Conservation (phyloP, 129 eudicot species). For the Artemisia annua region DNA sequence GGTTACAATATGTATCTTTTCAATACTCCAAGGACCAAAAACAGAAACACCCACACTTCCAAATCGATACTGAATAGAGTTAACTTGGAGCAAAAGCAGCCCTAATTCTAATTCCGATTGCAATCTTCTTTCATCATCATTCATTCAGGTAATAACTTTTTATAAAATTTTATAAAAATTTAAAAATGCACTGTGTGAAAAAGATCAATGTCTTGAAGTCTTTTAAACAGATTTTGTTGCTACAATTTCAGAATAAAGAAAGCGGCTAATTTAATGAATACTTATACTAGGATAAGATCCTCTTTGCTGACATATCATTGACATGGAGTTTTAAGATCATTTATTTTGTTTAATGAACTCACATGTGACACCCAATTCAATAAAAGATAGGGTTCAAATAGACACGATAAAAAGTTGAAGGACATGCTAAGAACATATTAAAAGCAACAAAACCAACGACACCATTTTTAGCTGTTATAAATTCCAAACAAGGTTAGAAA, state of each 20-base stretch:
- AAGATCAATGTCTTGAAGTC: no score
- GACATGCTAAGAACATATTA: background rate
- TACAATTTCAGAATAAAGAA: no score
- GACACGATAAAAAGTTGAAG: background rate
- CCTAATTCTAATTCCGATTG: constrained; percentile 18
- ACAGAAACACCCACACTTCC: constrained; percentile 2
- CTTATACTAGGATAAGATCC: no score
- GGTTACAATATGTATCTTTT: background rate
- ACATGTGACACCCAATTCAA: constrained; percentile 20
- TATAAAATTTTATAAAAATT: no score
- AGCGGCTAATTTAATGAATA: no score
- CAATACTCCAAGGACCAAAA: constrained; percentile 6
- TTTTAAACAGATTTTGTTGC: no score
- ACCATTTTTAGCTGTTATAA: constrained; percentile 24
- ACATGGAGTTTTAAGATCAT: background rate
- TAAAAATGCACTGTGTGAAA: no score
- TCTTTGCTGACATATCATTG: background rate
- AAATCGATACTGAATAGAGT: constrained; percentile 22
- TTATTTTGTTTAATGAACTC: background rate
- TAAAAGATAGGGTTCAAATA: constrained; percentile 15
- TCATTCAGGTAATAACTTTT: background rate
- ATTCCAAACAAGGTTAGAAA: constrained; percentile 4
- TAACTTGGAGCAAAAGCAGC: constrained; percentile 49
- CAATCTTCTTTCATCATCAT: background rate
- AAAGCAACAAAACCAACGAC: constrained; percentile 23